Evolutionary conservation across 169 alveolate genomes (phyloP).

Genomic region (Plasmodium yoelii): DNA sequence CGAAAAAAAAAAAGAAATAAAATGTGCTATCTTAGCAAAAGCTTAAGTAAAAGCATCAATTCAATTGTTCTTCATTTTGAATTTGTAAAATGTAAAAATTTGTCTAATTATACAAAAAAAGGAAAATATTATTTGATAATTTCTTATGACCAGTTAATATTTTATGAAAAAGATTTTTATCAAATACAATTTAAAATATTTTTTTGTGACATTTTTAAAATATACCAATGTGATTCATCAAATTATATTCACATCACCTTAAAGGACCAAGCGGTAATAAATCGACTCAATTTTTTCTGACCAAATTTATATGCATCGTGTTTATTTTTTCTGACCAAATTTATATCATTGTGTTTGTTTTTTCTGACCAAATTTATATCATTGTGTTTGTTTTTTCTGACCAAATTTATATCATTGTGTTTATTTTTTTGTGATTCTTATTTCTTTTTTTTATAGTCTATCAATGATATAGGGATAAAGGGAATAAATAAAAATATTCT

Average conservation of each 20-base stretch:
- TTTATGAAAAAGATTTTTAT: conserved; percentile 59
- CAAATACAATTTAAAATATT: conserved; percentile 37
- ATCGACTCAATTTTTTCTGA: not conserved
- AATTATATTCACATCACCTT: conserved; percentile 47
- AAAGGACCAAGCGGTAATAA: conserved; percentile 39
- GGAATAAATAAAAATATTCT: conserved; percentile 51
- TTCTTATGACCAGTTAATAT: conserved; percentile 42
- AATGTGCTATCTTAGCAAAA: conserved; percentile 30
- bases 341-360: not conserved
- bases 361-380: not conserved
- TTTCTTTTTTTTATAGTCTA: conserved; percentile 3
- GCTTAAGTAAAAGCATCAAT: conserved; percentile 39
- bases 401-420: not conserved
- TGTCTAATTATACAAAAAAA: conserved; percentile 19
- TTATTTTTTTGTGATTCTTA: not conserved
- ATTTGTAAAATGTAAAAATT: conserved; percentile 64
- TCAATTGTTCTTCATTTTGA: conserved; percentile 53
- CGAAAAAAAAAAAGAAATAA: not conserved
- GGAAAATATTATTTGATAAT: conserved; percentile 48
- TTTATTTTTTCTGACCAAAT: not conserved
- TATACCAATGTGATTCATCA: conserved; percentile 35
- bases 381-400: not conserved
- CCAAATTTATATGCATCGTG: not conserved
- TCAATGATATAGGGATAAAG: conserved; percentile 52
- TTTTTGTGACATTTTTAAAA: conserved; percentile 26